These are phyloP conservation scores for Apostasia ramifera DNA, from an alignment of 106 monocot genomes.

Conservation along the genomic window DNA sequence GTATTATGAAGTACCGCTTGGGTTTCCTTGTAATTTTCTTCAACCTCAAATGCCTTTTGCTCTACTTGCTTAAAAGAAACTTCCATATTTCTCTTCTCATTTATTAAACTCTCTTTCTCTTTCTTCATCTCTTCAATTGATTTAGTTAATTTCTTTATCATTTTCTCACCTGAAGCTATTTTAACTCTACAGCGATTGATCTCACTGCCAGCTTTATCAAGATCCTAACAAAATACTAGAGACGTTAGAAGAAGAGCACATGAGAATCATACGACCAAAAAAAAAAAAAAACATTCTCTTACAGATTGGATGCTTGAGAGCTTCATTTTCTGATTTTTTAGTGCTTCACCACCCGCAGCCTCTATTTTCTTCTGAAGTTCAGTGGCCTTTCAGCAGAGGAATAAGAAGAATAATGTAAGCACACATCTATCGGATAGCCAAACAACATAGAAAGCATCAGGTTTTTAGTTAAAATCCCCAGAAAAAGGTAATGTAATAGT, in stretches of 20 bases:
- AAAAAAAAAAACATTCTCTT: conserved; percentile 14
- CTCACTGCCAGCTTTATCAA: conserved; percentile 86
- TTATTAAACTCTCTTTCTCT: conserved; percentile 58
- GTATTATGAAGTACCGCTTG: conserved; percentile 46
- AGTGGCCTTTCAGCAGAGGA: conserved; percentile 38
- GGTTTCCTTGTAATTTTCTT: conserved; percentile 78
- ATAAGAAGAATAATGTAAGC: neutral
- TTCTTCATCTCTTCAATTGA: conserved; percentile 70
- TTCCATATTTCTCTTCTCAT: conserved; percentile 61
- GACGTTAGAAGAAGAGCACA: neutral
- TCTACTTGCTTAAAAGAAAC: conserved; percentile 66
- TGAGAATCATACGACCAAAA: neutral
- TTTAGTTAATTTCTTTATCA: conserved; percentile 58
- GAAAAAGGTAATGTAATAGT: neutral
- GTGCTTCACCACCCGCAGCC: conserved; percentile 82
- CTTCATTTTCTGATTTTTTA: conserved; percentile 77
- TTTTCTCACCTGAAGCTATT: conserved; percentile 60
- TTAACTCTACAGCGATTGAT: conserved; percentile 80
- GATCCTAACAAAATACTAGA: conserved; percentile 39
- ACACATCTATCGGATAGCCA: neutral
- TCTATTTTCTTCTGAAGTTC: conserved; percentile 91
- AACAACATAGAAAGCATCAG: neutral
- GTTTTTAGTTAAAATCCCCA: neutral
- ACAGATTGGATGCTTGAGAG: conserved; percentile 81
- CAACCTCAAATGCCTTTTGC: conserved; percentile 68